These are phyloP conservation scores for Ustilago trichophora DNA, from an alignment of 1,284 basidiomycete genomes.

Conservation along the genomic window DNA sequence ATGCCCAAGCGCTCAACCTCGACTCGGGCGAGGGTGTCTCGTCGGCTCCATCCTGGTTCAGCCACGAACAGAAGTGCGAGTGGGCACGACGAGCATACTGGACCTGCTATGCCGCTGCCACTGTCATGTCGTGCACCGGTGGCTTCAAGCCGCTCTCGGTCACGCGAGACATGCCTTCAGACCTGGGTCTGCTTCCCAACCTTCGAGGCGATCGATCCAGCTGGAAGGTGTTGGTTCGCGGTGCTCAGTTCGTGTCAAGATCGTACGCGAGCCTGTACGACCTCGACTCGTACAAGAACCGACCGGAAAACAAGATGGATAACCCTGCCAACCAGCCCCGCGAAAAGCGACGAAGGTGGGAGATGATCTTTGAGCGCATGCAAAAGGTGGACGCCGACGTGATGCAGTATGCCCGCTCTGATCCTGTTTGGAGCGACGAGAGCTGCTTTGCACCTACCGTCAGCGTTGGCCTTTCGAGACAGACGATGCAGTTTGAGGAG, in stretches of 20 bases:
- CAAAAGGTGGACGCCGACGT: conserved; percentile 54
- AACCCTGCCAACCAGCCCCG: conserved; percentile 23
- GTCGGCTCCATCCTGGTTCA: conserved; percentile 43
- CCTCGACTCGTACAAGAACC: conserved; percentile 48
- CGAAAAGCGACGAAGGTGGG: conserved; percentile 35
- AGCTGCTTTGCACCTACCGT: conserved; percentile 42
- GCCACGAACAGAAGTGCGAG: conserved; percentile 50
- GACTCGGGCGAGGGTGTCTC: conserved; percentile 22
- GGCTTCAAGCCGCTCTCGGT: conserved; percentile 52
- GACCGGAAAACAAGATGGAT: conserved; percentile 28
- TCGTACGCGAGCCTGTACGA: conserved; percentile 53
- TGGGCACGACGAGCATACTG: conserved; percentile 59
- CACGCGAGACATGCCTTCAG: conserved; percentile 43
- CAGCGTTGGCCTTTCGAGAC: conserved; percentile 31
- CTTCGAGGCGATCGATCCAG: conserved; percentile 44
- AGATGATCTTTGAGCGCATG: conserved; percentile 55
- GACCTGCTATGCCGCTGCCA: conserved; percentile 51
- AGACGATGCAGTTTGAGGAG: conserved; percentile 38
- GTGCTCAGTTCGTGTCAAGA: conserved; percentile 53
- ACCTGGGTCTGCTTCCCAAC: conserved; percentile 48
- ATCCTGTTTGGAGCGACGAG: conserved; percentile 48
- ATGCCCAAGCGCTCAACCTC: conserved; percentile 46
- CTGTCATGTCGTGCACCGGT: conserved; percentile 55
- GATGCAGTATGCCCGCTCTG: conserved; percentile 49
- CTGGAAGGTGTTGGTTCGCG: conserved; percentile 55